Conservation (phyloP, 2,329 filamentous ascomycete genomes). For the Aureobasidium sp. region DNA sequence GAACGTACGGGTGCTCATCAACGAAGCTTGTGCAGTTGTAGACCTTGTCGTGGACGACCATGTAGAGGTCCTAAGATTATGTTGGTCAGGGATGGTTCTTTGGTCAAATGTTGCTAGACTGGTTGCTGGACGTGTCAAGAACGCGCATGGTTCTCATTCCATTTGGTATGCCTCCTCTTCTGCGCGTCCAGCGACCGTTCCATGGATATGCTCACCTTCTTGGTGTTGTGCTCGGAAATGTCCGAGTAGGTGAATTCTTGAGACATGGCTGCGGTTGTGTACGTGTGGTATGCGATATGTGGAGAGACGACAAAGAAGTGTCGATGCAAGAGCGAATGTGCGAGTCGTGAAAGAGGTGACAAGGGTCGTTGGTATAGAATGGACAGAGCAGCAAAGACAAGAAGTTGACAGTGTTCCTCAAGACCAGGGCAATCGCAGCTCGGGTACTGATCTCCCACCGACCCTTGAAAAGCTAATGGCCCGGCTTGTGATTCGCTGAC, state of each 20-base stretch:
- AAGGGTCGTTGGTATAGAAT: not conserved
- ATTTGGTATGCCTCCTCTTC: not conserved
- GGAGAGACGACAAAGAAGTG: not conserved
- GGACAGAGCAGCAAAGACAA: not conserved
- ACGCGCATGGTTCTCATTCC: not conserved
- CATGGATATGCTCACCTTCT: slow-evolving; percentile 46
- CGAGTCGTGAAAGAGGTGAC: not conserved
- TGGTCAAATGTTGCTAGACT: not conserved
- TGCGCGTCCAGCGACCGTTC: not conserved
- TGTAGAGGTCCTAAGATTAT: slow-evolving; percentile 56
- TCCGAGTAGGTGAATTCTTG: slow-evolving; percentile 67
- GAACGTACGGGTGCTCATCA: slow-evolving; percentile 84
- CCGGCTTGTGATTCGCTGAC: not conserved
- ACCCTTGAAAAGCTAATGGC: not conserved
- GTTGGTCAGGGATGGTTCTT: not conserved
- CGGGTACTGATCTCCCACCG: not conserved
- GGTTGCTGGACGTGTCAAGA: not conserved
- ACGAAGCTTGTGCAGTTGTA: slow-evolving; percentile 85
- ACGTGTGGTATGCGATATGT: not conserved
- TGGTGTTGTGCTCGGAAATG: slow-evolving; percentile 76
- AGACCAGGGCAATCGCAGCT: not conserved
- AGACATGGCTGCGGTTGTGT: slow-evolving; percentile 35
- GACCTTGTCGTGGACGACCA: slow-evolving; percentile 94
- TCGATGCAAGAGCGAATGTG: not conserved
- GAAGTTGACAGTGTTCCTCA: slow-evolving; percentile 3